These are phyloP conservation scores for Petunia secreta DNA, from an alignment of 257 asterid genomes.

Conservation along the genomic window DNA sequence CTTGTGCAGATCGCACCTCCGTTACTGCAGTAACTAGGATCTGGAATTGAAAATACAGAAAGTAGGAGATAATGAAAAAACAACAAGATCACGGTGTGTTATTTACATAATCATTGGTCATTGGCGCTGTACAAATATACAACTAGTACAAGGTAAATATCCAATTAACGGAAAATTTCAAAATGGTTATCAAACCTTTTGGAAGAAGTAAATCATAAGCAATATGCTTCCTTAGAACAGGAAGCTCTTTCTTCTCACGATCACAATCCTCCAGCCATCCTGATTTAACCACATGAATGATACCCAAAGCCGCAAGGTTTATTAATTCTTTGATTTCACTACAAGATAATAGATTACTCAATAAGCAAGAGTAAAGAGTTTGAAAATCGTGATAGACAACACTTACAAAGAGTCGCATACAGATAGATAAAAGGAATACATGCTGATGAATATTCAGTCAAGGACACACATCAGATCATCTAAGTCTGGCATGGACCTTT, in stretches of 20 bases:
- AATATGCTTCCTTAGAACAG: conserved; percentile 75
- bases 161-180: not conserved
- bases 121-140: not conserved
- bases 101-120: not conserved
- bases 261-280: conserved; percentile 92
- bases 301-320: conserved; percentile 79
- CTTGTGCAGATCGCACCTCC: conserved; percentile 41
- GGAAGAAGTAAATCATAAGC: conserved; percentile 90
- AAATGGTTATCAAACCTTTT: conserved; percentile 56
- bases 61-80: conserved; percentile 16
- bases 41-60: conserved; percentile 40
- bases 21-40: conserved; percentile 51
- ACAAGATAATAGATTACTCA: conserved; percentile 39
- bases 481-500: not conserved
- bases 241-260: conserved; percentile 69
- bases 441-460: too few species aligned
- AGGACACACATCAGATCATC: not conserved
- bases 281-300: conserved; percentile 68
- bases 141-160: not conserved
- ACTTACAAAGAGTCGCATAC: too few species aligned
- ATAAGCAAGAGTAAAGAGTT: not conserved
- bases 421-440: too few species aligned
- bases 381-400: not conserved
- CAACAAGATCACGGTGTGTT: too few species aligned
- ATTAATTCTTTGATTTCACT: conserved; percentile 86